phyloP scores from a whole-genome alignment of 2,329 filamentous ascomycete genomes.

The Phyllosticta capitalensis region DNA sequence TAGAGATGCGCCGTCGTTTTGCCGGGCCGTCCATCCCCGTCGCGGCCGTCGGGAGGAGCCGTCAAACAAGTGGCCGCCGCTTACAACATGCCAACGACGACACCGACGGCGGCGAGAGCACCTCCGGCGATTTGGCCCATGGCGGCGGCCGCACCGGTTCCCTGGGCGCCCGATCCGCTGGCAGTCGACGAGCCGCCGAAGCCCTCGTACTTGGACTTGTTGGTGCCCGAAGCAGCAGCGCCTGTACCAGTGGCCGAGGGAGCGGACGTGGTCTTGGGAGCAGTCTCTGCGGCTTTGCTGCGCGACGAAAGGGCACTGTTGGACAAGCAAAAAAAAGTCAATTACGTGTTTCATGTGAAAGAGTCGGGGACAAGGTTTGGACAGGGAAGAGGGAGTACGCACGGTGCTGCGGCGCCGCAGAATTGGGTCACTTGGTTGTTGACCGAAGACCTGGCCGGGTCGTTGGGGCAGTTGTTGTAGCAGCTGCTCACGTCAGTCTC shows the following conservation, averaged over 20 bases:
- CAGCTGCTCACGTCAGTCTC: conserved; percentile 32
- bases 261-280: conserved; percentile 11
- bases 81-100: not conserved
- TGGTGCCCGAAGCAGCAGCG: conserved; percentile 11
- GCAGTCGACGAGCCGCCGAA: conserved; percentile 3
- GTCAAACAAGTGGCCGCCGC: not conserved
- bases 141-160: conserved; percentile 14
- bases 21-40: no score
- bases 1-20: not conserved
- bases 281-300: conserved; percentile 3
- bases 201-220: not conserved
- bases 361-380: conserved; percentile 12
- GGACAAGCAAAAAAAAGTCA: conserved; percentile 1
- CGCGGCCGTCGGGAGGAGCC: not conserved
- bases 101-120: conserved; percentile 18
- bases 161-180: conserved; percentile 12
- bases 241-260: not conserved
- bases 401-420: conserved; percentile 36
- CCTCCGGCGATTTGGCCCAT: conserved; percentile 16
- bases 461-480: conserved; percentile 55
- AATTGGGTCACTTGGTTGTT: conserved; percentile 26
- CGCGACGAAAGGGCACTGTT: not conserved
- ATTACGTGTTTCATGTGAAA: conserved; percentile 6
- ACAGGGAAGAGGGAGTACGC: conserved; percentile 14
- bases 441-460: conserved; percentile 25